Evolutionary conservation across 768 basidiomycete species (phyloP), one percentile per base, ranked within the genome.

Genomic region (Butyriboletus loyo): DNA sequence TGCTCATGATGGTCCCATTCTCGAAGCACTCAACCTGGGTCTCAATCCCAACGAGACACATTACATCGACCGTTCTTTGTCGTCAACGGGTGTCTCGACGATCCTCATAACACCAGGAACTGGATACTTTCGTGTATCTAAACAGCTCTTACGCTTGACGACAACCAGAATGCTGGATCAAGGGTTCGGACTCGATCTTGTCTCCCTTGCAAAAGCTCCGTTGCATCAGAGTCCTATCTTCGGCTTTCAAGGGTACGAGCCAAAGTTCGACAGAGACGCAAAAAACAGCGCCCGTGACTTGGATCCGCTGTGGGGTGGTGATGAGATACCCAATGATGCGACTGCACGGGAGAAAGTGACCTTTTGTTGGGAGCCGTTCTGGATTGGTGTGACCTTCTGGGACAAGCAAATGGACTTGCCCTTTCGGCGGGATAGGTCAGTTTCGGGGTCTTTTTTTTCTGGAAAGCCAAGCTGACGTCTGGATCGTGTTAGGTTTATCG

Each of bases 161-260:
- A 97, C 94, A 2, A 92, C 91, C 25, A 82, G 97, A 15, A 85
- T 98, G 80, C 78, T 97, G 21, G 94, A 94, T 64, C 93, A 97
- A 66, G 97, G 97, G 0, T 89, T 96, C 59, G 85, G 86, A 1
- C 72, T 97, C 8, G 92, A 98, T 63, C 80, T 98, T 37, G 82
- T 99, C 41, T 87, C 86, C 37, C 77, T 98, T 37, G 84, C 89
- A 41, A 98, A 98, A 67, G 87, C 88, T 34, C 97, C 97, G 2
- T 73, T 98, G 39, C 94, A 98, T 64, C 87, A 88, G 59, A 93
- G 90, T 52, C 95, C 97, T 0, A 84, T 99, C 10, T 96, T 98
- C 69, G 87, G 88, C 63, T 99, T 95, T 67, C 76, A 79, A 48
- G 86, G 88, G 1, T 69, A 77, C 2, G 86, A 87, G 40, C 83